Evolutionary conservation across 768 basidiomycete species (phyloP).

Genomic region (Mycena maculata): DNA sequence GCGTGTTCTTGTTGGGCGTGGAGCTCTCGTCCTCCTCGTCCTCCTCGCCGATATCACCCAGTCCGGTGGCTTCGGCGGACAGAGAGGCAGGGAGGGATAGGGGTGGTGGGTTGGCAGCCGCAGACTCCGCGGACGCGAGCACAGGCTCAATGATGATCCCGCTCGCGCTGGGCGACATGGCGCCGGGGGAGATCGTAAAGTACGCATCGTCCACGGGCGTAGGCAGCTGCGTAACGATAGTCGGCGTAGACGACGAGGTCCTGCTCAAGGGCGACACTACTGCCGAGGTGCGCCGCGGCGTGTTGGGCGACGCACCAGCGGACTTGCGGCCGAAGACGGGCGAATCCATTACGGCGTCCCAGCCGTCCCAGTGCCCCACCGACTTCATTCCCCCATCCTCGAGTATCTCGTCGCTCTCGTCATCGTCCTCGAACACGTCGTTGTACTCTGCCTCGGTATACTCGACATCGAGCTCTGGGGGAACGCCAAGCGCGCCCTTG

Average conservation of each 20-base stretch:
- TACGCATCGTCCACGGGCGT: conserved; percentile 32
- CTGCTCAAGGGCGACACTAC: background rate
- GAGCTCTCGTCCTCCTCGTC: conserved; percentile 67
- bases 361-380: conserved; percentile 56
- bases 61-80: conserved; percentile 43
- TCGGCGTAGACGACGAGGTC: conserved; percentile 21
- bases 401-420: conserved; percentile 54
- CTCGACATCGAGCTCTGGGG: conserved; percentile 83
- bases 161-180: conserved; percentile 14
- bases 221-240: conserved; percentile 29
- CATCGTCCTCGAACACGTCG: conserved; percentile 47
- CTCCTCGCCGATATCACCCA: conserved; percentile 75
- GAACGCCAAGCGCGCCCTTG: conserved; percentile 88
- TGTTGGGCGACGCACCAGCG: conserved; percentile 14
- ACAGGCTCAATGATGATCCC: conserved; percentile 62
- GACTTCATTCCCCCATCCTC: conserved; percentile 55
- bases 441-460: conserved; percentile 48
- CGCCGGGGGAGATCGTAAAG: conserved; percentile 35
- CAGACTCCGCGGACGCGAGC: conserved; percentile 48
- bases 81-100: conserved; percentile 46
- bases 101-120: conserved; percentile 49
- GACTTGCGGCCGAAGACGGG: conserved; percentile 46
- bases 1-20: conserved; percentile 12
- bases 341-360: conserved; percentile 60
- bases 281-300: conserved; percentile 1